Evolutionary conservation across 192 early-diverging fungal species (phyloP), one percentile per base, ranked within the genome.

Genomic region (Coemansia sp.): DNA sequence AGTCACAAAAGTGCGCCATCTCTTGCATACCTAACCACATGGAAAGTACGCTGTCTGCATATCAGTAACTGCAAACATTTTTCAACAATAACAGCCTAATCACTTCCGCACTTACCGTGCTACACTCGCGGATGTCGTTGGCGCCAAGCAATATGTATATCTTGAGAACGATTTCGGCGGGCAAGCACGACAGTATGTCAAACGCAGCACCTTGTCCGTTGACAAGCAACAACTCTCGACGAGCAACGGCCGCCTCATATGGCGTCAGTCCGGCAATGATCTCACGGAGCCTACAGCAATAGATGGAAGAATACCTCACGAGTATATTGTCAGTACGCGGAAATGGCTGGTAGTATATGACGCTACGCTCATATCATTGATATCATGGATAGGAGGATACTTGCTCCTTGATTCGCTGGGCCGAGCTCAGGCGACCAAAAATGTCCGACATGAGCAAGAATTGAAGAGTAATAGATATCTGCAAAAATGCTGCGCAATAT

Each of bases 201-300:
- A 74, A 68, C 6, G 31, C 24, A 2, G 34, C 21, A 0, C 21
- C 24, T 1, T 16, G 36, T 31, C 35, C 29, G 7, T 36, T 21
- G 2, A 51, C n/a, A 51, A 63, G 46, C 17, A 74, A 36, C 59
- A 44, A 10, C 29, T 60, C 54, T 39, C 54, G 54, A 17, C 36
- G 62, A 16, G 62, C 72, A 11, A 64, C 34, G 11, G 66, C 62
- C 13, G 8, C 1, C 19, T 74, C 72, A 19, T 74, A 68, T n/a
- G 62, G 44, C n/a, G 66, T 64, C 31, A 74, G 66, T 4, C 3
- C 9, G 14, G 60, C 61, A 16, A 74, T 53, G n/a, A 74, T 68
- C 13, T 57, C 62, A 19, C 46, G 36, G 53, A 74, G 62, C 16
- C 67, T 68, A 68, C 45, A 62, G n/a, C 17, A 16, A 36, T 57